Conservation (phyloP, 169 alveolate genomes). For the Plasmodium falciparum region DNA sequence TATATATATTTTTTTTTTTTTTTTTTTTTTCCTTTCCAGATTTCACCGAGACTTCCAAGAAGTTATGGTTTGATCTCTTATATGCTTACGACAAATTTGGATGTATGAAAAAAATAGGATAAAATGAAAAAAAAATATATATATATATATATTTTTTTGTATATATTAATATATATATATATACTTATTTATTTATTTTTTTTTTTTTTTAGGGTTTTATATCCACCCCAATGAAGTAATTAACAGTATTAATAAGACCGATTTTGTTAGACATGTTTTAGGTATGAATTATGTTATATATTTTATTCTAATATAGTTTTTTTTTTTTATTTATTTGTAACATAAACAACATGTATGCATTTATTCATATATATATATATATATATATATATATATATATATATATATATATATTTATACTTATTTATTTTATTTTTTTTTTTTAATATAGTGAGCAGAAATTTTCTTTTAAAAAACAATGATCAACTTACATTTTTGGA, state of each 20-base stretch:
- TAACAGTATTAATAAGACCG: background rate
- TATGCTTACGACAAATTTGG: slow-evolving; percentile 51
- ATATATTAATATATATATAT: background rate
- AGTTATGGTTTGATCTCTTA: slow-evolving; percentile 4
- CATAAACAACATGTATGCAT: background rate
- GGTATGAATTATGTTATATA: slow-evolving; percentile 7
- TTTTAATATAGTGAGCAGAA: slow-evolving; percentile 28
- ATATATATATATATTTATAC: no score
- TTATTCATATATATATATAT: background rate
- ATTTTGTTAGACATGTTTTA: slow-evolving; percentile 42
- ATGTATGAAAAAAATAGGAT: slow-evolving; percentile 9
- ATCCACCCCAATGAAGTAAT: slow-evolving; percentile 16
- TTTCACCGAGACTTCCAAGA: background rate
- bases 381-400: background rate
- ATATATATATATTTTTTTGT: background rate
- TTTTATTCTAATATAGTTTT: background rate
- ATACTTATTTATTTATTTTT: background rate
- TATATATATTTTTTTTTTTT: background rate
- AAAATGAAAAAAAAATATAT: no score
- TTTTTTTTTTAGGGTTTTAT: slow-evolving; percentile 41
- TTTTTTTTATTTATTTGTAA: background rate
- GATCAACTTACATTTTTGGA: slow-evolving; percentile 25
- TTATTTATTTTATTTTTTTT: no score
- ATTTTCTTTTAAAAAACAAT: slow-evolving; percentile 15
- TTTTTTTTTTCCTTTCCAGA: slow-evolving; percentile 3